phyloP scores from a whole-genome alignment of 208 protist genomes.

The Acanthamoeba polyphaga region DNA sequence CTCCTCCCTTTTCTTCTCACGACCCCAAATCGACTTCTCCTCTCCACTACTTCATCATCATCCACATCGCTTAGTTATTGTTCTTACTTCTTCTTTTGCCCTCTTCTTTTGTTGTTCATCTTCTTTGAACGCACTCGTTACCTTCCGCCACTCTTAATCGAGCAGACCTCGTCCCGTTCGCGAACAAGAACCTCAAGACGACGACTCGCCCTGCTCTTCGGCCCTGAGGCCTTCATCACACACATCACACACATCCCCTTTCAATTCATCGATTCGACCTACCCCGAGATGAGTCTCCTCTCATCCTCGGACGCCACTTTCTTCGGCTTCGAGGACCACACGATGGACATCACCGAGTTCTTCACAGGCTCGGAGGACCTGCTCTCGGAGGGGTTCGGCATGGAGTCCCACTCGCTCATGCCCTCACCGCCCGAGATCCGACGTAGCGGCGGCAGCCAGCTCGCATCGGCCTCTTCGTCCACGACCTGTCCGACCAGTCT shows the following conservation, averaged over 20 bases:
- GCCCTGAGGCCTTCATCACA: neutral
- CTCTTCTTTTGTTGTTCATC: no score
- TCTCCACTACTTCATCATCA: no score
- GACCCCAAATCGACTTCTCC: no score
- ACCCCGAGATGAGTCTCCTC: slow-evolving; percentile 3
- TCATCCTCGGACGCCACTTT: neutral
- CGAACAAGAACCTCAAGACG: no score
- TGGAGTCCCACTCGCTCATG: neutral
- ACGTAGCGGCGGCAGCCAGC: neutral
- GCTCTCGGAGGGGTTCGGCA: neutral
- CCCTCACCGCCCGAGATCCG: neutral
- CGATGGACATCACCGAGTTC: slow-evolving; percentile 45
- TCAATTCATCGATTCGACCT: neutral
- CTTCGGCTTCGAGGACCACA: slow-evolving; percentile 13
- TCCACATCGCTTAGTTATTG: no score
- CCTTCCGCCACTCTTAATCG: no score
- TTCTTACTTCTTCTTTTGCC: no score
- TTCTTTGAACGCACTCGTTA: no score
- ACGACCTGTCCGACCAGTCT: neutral
- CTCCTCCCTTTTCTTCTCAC: no score
- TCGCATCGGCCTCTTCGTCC: neutral
- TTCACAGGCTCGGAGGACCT: neutral
- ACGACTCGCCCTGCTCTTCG: no score
- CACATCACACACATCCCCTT: neutral
- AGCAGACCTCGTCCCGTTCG: no score